These are phyloP conservation scores for Pelargonium myrrhifolium DNA, from an alignment of 441 rosid species.

Conservation along the genomic window DNA sequence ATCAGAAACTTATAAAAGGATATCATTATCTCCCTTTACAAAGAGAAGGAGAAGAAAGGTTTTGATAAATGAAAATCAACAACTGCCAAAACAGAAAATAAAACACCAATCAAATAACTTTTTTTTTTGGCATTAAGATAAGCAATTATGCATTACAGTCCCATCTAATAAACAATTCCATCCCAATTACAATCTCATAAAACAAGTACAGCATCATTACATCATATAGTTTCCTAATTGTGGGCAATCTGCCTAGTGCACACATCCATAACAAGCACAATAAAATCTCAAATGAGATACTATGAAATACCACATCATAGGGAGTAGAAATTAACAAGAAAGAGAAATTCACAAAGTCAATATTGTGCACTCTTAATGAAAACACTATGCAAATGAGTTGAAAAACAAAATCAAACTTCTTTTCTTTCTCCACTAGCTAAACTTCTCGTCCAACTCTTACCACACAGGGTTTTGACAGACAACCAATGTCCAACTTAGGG, in stretches of 20 bases:
- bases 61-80: not conserved
- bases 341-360: not conserved
- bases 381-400: no score
- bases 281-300: not conserved
- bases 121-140: not conserved
- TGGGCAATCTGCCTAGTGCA: not conserved
- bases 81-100: not conserved
- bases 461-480: not conserved
- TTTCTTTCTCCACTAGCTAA: not conserved
- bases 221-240: not conserved
- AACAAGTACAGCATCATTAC: not conserved
- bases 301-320: not conserved
- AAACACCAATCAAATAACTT: not conserved
- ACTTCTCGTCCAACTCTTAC: not conserved
- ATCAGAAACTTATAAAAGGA: not conserved
- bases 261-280: not conserved
- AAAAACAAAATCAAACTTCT: not conserved
- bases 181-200: not conserved
- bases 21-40: not conserved
- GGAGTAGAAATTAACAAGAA: not conserved
- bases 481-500: not conserved
- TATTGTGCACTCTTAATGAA: no score
- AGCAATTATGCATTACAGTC: no score
- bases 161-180: not conserved
- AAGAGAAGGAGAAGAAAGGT: not conserved